Evolutionary conservation across 305 asterid species (phyloP), one percentile per base, ranked within the genome.

Genomic region (Fraxinus floribunda): DNA sequence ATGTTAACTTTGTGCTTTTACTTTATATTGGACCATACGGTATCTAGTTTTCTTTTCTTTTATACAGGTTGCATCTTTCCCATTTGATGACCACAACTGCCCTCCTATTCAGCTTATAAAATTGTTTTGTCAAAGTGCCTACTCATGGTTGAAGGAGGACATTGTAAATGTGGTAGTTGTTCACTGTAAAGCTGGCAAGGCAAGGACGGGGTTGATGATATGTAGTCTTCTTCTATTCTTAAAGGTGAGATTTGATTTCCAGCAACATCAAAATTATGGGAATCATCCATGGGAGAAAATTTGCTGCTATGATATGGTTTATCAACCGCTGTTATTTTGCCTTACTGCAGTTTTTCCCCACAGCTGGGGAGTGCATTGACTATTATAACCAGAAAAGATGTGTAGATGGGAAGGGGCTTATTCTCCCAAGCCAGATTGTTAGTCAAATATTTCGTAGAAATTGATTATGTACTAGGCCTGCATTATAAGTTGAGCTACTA

Each of bases 131-230:
- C 91, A 88, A 91, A 96, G 99, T 93, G 97, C 99, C 82, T 96
- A 93, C 90, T 91, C 98, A 24, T 96, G 99, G 98, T 85, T 96
- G 90, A 94, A 96, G 91, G 97, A 90, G 88, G 98, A 93, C 87
- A 96, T 96, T 81, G 77, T 91, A 82, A 94, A 96, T 88, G 99
- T 96, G 83, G 99, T 96, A 79, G 98, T 96, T 86, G 97, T 96
- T 86, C 99, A 93, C 89, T 96, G 99, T 86, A 96, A 96, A 92
- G 99, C 99, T 81, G 99, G 99, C 76, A 96, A 86, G 91, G 99
- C 99, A 75, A 93, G 99, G 92, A 96, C 98, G 10, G 98, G 98
- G 82, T 86, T 96, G 87, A 96, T 96, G 98, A 94, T 94, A 78
- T 96, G 98, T 82, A 92, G 99, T 90, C 95, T 96, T 85, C 98